Percentiles rank a stretch among this genome's conserved stretches.
Evolutionary conservation across 2,329 filamentous ascomycete species (phyloP).

Genomic region (Periconia digitata): DNA sequence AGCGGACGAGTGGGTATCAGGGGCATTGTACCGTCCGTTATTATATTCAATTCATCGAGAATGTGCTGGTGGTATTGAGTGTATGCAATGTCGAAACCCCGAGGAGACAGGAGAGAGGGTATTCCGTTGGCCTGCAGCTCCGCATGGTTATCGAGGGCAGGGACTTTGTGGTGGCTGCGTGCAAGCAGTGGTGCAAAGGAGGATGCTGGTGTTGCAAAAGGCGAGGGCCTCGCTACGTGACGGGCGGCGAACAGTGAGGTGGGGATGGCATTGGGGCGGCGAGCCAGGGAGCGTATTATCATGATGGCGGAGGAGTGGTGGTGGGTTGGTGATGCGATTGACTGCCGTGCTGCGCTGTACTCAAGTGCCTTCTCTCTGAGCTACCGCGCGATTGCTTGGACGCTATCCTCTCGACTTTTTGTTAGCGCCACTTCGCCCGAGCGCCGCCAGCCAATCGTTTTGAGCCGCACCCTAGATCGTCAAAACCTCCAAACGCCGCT

Average conservation of each 20-base stretch:
- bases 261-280: constrained; percentile 28
- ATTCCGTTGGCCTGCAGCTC: constrained; percentile 58
- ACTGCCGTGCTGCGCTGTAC: too few relatives aligned
- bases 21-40: constrained; percentile 64
- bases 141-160: constrained; percentile 51
- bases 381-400: constrained; percentile 22
- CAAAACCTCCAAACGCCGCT: constrained; percentile 13
- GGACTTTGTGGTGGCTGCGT: constrained; percentile 48
- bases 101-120: constrained; percentile 68
- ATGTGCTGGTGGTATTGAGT: constrained; percentile 76
- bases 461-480: background rate
- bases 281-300: constrained; percentile 37
- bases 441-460: constrained; percentile 2
- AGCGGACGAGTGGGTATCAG: background rate
- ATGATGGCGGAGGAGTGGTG: constrained; percentile 19
- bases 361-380: constrained; percentile 13
- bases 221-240: too few relatives aligned
- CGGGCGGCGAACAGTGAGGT: constrained; percentile 17
- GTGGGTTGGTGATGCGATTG: constrained; percentile 3
- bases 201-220: constrained; percentile 1
- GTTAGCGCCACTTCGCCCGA: constrained; percentile 3
- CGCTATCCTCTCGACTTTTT: background rate
- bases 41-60: constrained; percentile 72
- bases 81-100: constrained; percentile 77
- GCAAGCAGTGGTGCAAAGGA: constrained; percentile 8